Evolutionary conservation across 2,329 filamentous ascomycete genomes (phyloP), one percentile per base, ranked within the genome.

Genomic region (Hypomyces rosellus): DNA sequence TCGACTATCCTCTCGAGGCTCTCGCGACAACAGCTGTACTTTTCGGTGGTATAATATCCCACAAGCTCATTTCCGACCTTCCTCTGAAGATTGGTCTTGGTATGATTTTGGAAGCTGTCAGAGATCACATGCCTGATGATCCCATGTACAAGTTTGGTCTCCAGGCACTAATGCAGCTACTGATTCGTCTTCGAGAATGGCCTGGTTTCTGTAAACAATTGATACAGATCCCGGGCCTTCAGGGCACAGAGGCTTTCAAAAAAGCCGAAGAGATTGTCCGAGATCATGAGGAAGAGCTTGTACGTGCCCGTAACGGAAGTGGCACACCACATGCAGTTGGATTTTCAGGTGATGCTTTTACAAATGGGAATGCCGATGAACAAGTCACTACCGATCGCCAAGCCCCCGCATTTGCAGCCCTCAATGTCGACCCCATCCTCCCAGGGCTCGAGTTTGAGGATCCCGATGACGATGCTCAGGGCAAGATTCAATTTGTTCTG

Each of bases 121-220:
- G 89, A 56, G 90, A 96, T 56, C 89, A 93, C 61, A 73, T 79
- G 33, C 82, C 87, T 1, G 87, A 95, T 33, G 84, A 91, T 54
- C 84, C 89, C 1, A 97, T 99, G 93, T 97, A 93, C 74, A 96
- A 96, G 62, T 99, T 99, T 64, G 93, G 95, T 11, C 78, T 99
- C 12, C 93, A 99, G 65, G 93, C 93, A 14, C 78, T 99, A 53
- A 85, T 96, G 65, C 90, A 97, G 66, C 80, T 97, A 48, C 84
- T 89, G 49, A 78, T 82, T 37, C 83, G 93, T 38, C 82, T 99
- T 45, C 78, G 83, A 4, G 93, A 99, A 64, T 99, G 93, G 93
- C 89, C 90, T n/a, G 88, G 88, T 2, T 95, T 96, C 61, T 97
- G 92, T 66, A 85, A 86, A 54, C 82, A 93, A 54, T 78, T 99